Evolutionary conservation across 2,329 filamentous ascomycete species (phyloP), one percentile per base, ranked within the genome.

Genomic region (Hansfordia pulvinata): DNA sequence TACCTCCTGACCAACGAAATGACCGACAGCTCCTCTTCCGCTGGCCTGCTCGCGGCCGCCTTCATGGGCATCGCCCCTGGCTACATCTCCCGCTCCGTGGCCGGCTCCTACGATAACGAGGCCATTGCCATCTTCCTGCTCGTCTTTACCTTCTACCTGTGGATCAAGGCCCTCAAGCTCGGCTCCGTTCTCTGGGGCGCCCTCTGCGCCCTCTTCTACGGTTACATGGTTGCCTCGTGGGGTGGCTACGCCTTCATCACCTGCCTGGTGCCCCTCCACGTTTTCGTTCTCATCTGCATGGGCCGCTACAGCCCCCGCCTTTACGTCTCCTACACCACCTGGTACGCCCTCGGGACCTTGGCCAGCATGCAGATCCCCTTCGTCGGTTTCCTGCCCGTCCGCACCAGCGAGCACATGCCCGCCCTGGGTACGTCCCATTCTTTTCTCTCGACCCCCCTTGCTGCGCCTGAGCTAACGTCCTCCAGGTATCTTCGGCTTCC

Each of bases 191-290:
- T 94, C 56, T 98, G 88, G 88, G 88, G 85, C 42, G 86, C 83
- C 19, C 64, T 94, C 35, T 90, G 86, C 42, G 90, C 90, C 22
- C 67, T 98, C 29, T 96, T 92, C 60, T 98, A 98, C 57, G 90
- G 90, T 47, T 98, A 98, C 73, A 98, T 98, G 90, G 90, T 98
- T 37, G 90, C 88, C 25, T 93, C 92, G 11, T 98, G 90, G 90
- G 90, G 90, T 67, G 90, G 90, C 49, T 98, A 98, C 54, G 90
- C 93, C 46, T 98, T 98, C 70, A 98, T 98, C 49, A 98, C 92
- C 34, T 94, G 93, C 53, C 62, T 98, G 56, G 75, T 98, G 32
- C 90, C 90, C 19, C 71, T 98, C 40, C 90, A 98, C 55, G 76
- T 83, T 6, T 86, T 98, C 43, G 84, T 93, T 24, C 67, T 98